phyloP scores from a whole-genome alignment of 768 basidiomycete species.

The Mycena alexandri region DNA sequence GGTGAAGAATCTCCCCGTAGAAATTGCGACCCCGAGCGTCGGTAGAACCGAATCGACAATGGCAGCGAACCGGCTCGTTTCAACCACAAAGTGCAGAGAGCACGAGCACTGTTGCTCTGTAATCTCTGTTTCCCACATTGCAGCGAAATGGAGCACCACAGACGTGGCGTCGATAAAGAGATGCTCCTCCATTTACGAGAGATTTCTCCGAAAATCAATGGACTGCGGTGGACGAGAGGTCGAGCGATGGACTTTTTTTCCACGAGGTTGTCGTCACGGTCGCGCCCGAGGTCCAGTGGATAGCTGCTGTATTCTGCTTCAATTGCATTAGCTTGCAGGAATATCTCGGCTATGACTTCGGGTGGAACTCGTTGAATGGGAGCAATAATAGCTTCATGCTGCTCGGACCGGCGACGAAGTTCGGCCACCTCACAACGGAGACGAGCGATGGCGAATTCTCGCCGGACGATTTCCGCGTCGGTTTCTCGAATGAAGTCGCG shows the following conservation, averaged over 20 bases:
- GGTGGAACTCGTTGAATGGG: conserved; percentile 7
- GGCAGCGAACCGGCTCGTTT: conserved; percentile 8
- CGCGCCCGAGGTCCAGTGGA: background rate
- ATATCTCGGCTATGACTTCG: background rate
- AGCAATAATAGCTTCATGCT: conserved; percentile 8
- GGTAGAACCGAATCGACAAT: conserved; percentile 4
- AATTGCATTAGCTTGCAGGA: background rate
- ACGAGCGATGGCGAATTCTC: background rate
- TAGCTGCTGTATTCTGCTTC: background rate
- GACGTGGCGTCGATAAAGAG: background rate
- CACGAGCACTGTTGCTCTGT: background rate
- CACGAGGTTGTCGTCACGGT: too few relatives aligned
- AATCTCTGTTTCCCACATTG: background rate
- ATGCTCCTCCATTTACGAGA: conserved; percentile 6
- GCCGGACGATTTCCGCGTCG: background rate
- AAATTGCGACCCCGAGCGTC: too few relatives aligned
- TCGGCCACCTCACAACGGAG: conserved; percentile 5
- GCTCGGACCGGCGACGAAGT: conserved; percentile 7
- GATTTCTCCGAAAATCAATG: conserved; percentile 3
- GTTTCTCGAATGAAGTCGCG: background rate
- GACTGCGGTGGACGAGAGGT: background rate
- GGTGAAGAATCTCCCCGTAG: too few relatives aligned
- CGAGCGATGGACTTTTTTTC: background rate
- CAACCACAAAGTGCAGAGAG: background rate
- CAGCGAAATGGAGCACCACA: conserved; percentile 9